These are phyloP conservation scores for Sarocladiaceae sp. DNA, from an alignment of 2,329 filamentous ascomycete species.

Conservation along the genomic window DNA sequence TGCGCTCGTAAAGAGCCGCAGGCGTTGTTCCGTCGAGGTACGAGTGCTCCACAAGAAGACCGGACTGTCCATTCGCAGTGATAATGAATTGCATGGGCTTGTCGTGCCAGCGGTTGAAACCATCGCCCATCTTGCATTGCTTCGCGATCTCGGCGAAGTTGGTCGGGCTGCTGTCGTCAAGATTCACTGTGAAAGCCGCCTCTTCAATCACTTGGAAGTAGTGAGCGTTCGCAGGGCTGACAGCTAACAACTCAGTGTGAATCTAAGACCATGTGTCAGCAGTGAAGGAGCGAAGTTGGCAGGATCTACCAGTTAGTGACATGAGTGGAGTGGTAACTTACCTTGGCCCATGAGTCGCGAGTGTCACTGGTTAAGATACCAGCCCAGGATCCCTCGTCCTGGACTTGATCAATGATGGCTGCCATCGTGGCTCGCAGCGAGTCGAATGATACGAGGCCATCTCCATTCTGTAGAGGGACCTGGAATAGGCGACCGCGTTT, in stretches of 20 bases:
- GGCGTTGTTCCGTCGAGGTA: constrained; percentile 13
- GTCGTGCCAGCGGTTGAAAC: constrained; percentile 15
- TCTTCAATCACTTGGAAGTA: constrained; percentile 11
- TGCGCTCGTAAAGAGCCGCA: neutral
- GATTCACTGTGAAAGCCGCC: constrained; percentile 10
- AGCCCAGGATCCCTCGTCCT: constrained; percentile 1
- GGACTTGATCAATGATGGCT: neutral
- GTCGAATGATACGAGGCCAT: constrained; percentile 1
- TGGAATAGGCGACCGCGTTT: constrained; percentile 10
- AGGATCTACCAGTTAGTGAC: neutral
- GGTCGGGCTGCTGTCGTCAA: constrained; percentile 12
- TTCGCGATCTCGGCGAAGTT: neutral
- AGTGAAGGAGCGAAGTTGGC: neutral
- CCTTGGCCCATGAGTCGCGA: constrained; percentile 13
- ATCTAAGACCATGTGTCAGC: neutral
- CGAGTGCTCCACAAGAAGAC: constrained; percentile 12
- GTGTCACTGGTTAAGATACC: constrained; percentile 12
- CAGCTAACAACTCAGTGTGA: neutral
- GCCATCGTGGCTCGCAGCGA: neutral
- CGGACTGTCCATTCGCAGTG: constrained; percentile 11
- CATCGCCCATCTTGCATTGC: constrained; percentile 4
- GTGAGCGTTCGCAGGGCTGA: neutral
- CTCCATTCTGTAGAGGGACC: neutral
- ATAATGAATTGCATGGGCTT: constrained; percentile 13
- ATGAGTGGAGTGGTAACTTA: neutral